A percentile compares a stretch with the other conserved stretches of the same genome.
Evolutionary conservation across 2,329 filamentous ascomycete species (phyloP).

Genomic region (Paecilomyces sp.): DNA sequence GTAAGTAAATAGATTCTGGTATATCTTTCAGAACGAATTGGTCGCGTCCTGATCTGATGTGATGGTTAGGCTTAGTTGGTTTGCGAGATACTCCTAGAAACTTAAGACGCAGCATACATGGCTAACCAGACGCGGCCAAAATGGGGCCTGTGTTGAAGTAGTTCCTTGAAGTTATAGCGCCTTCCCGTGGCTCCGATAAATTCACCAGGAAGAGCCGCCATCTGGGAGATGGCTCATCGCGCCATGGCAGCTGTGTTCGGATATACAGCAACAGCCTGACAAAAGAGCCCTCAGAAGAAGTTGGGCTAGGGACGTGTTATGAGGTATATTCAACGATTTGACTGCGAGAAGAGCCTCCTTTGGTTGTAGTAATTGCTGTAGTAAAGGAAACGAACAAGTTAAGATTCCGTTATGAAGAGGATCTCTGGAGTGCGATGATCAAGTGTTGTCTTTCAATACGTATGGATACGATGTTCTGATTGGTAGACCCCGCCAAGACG

Average conservation of each 20-base stretch:
- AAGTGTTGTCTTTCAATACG: neutral
- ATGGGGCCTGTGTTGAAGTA: neutral
- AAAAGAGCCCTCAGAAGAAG: too few relatives aligned
- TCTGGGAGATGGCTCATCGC: neutral
- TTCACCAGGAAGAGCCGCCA: neutral
- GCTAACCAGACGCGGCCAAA: neutral
- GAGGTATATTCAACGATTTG: too few relatives aligned
- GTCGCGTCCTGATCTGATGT: neutral
- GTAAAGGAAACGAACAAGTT: neutral
- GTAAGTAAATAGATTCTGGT: neutral
- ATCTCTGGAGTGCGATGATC: neutral
- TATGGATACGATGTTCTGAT: neutral
- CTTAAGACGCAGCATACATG: neutral
- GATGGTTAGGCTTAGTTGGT: neutral
- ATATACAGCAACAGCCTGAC: too few relatives aligned
- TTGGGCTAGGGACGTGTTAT: too few relatives aligned
- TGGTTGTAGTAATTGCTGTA: too few relatives aligned
- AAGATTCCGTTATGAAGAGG: neutral
- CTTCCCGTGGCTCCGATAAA: neutral
- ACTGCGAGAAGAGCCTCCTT: too few relatives aligned
- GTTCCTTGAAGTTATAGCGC: neutral
- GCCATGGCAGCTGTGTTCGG: neutral
- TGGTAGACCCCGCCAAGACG: neutral
- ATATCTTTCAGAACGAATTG: neutral
- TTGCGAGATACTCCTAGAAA: too few relatives aligned